Percentiles rank a stretch among this genome's conserved stretches.
Conservation (phyloP, 1,139 yeast species). For the Protomyces macrosporus region DNA sequence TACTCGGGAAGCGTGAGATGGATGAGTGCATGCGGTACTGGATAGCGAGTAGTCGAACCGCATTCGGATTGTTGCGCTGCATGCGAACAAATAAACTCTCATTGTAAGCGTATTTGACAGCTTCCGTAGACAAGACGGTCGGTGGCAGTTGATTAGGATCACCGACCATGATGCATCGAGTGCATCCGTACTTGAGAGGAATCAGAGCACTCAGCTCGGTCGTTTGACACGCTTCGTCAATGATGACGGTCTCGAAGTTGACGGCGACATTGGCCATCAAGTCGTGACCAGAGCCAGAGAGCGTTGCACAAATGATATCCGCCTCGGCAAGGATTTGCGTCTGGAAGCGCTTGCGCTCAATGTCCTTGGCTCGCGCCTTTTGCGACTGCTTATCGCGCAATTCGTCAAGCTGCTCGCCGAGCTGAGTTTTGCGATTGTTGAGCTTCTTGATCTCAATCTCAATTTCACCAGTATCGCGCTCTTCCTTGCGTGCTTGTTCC, state of each 20-base stretch:
- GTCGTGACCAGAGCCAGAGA: slow-evolving; percentile 93
- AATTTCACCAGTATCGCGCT: slow-evolving; percentile 34
- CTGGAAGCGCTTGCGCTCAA: slow-evolving; percentile 70
- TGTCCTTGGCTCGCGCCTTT: slow-evolving; percentile 67
- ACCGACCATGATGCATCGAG: slow-evolving; percentile 93
- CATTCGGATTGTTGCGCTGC: slow-evolving; percentile 61
- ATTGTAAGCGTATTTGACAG: slow-evolving; percentile 73
- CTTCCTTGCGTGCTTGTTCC: slow-evolving; percentile 28
- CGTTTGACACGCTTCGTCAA: slow-evolving; percentile 98
- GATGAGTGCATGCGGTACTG: slow-evolving; percentile 98
- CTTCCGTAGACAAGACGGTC: slow-evolving; percentile 88
- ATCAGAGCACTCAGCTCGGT: slow-evolving; percentile 88
- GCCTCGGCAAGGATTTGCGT: slow-evolving; percentile 68
- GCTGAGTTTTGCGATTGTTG: slow-evolving; percentile 55
- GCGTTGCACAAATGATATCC: slow-evolving; percentile 82
- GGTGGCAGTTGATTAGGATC: slow-evolving; percentile 99
- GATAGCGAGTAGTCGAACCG: slow-evolving; percentile 74
- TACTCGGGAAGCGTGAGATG: slow-evolving; percentile 80
- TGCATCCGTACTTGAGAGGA: slow-evolving; percentile 89
- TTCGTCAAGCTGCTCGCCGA: slow-evolving; percentile 70
- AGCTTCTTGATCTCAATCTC: slow-evolving; percentile 37
- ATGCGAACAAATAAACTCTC: slow-evolving; percentile 92
- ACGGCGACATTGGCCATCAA: slow-evolving; percentile 68
- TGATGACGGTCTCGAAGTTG: slow-evolving; percentile 84
- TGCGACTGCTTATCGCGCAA: slow-evolving; percentile 69